Evolutionary conservation across 768 basidiomycete genomes (phyloP).

Genomic region (Boletus vinaceobasis): DNA sequence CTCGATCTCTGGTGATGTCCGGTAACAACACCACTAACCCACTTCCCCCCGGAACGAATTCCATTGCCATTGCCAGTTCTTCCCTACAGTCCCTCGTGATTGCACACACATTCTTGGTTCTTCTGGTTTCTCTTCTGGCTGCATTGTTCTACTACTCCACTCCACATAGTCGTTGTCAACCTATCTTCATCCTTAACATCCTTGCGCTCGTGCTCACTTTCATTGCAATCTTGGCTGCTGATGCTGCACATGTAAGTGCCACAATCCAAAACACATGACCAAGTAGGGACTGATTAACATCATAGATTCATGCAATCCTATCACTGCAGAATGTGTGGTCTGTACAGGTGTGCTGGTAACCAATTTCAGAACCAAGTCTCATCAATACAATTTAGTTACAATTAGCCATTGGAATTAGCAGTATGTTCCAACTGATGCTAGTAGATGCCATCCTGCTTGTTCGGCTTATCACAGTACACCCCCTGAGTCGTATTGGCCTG

Average conservation of each 20-base stretch:
- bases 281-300: not conserved
- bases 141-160: conserved; percentile 27
- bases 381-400: conserved; percentile 3
- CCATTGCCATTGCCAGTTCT: not conserved
- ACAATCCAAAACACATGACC: no score
- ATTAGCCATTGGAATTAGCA: conserved; percentile 20
- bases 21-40: not conserved
- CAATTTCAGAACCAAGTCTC: not conserved
- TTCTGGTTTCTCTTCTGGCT: conserved; percentile 20
- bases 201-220: conserved; percentile 8
- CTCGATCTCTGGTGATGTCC: not conserved
- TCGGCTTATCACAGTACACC: conserved; percentile 21
- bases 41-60: not conserved
- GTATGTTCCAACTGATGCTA: conserved; percentile 20
- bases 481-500: conserved; percentile 4
- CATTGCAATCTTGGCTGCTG: conserved; percentile 1
- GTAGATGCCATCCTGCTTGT: conserved; percentile 23
- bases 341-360: not conserved
- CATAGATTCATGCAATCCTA: conserved; percentile 22
- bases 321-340: conserved; percentile 15
- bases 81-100: conserved; percentile 20
- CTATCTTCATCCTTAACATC: conserved; percentile 27
- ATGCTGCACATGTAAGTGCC: conserved; percentile 6
- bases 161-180: conserved; percentile 12
- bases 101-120: conserved; percentile 21